Base-by-base conservation (phyloP, 2,329 filamentous ascomycete genomes). In the Calonectria ilicicola region DNA sequence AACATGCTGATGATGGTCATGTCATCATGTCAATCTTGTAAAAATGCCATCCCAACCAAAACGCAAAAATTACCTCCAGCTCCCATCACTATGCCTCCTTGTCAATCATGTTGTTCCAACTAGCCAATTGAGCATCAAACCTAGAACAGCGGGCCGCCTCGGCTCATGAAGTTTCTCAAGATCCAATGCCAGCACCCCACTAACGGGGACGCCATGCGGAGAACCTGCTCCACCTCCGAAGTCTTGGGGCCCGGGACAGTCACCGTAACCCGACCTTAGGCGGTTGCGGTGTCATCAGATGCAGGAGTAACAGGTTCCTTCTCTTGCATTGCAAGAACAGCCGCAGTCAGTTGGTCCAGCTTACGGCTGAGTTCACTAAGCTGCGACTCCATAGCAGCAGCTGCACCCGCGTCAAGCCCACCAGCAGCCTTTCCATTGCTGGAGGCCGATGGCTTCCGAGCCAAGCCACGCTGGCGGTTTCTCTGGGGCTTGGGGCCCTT, bases 301-400 rank as follows among this genome's bases (percentile, higher is more conserved):
- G 23, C 40, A 21, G 26, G 21, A 29, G 26, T 12, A n/a, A 65
- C 38, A 35, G 73, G 65, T 67, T 81, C 76, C 69, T 81, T 81
- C 67, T 83, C 81, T 77, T 91, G 89, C 79, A 91, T 82, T 5
- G 85, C 83, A 75, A 90, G 79, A 2, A 92, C 83, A 60, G 89
- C 79, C 23, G 87, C 84, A 0, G 90, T 91, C 74, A 92, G 82
- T 68, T 87, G 87, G 75, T 91, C 89, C 76, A 93, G 91, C 84
- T 91, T 92, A 58, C 81, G 82, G 49, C 86, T 85, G 76, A 92
- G 81, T 74, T 92, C 90, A 5, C 83, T 81, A 67, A 92, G 87
- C 73, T 88, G 88, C 29, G 86, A 84, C 76, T 92, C 90, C 47
- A 86, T 80, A 17, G 83, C 80, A 1, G 82, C 82, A 17, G 86